Evolutionary conservation across 768 basidiomycete genomes (phyloP).

Genomic region (Vararia minispora): DNA sequence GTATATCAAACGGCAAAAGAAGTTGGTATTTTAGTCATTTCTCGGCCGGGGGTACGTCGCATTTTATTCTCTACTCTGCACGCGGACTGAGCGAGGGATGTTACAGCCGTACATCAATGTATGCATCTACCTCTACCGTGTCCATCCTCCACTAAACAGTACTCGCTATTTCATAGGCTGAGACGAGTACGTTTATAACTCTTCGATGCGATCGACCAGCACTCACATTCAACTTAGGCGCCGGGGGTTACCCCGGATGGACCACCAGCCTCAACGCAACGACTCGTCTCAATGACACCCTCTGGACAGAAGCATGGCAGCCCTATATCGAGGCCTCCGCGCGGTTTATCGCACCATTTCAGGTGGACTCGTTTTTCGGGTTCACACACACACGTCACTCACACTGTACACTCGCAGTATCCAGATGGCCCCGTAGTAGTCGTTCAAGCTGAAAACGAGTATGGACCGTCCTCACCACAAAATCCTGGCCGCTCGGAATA

Average conservation of each 20-base stretch:
- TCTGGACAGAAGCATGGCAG: slow-evolving; percentile 15
- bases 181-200: slow-evolving; percentile 16
- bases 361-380: slow-evolving; percentile 7
- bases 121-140: slow-evolving; percentile 2
- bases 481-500: slow-evolving; percentile 14
- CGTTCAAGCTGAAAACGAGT: slow-evolving; percentile 17
- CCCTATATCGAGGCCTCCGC: slow-evolving; percentile 13
- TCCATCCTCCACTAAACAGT: neutral
- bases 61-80: neutral
- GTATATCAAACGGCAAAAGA: slow-evolving; percentile 16
- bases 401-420: slow-evolving; percentile 9
- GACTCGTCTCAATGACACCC: slow-evolving; percentile 15
- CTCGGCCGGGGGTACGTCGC: slow-evolving; percentile 13
- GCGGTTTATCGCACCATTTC: slow-evolving; percentile 12
- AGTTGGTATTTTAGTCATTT: slow-evolving; percentile 16
- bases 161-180: slow-evolving; percentile 10
- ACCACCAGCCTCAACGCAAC: slow-evolving; percentile 15
- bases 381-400: slow-evolving; percentile 1
- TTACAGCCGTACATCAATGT: slow-evolving; percentile 17
- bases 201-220: neutral
- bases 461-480: slow-evolving; percentile 6
- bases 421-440: slow-evolving; percentile 16
- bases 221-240: slow-evolving; percentile 5
- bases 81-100: neutral
- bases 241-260: slow-evolving; percentile 18